phyloP scores from a whole-genome alignment of 768 basidiomycete genomes.

The Leccinum sublutescens region DNA sequence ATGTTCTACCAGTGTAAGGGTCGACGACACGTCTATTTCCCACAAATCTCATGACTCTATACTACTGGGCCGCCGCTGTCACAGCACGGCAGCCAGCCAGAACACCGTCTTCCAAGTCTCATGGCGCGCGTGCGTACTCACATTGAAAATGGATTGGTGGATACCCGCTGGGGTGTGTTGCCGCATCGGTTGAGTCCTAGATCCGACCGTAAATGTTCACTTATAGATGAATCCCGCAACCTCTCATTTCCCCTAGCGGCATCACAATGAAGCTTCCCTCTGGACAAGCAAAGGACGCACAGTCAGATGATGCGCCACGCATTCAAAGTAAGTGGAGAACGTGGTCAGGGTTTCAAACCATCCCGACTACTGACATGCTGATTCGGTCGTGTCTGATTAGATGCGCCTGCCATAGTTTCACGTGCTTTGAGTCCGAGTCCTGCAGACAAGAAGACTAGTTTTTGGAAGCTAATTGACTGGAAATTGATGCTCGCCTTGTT shows the following conservation, averaged over 20 bases:
- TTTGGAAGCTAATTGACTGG: constrained; percentile 31
- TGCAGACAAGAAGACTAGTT: constrained; percentile 13
- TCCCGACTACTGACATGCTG: not conserved
- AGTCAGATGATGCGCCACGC: not conserved
- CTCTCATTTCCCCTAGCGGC: not conserved
- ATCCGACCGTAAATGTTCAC: not conserved
- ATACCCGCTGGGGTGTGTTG: not conserved
- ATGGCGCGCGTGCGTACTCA: not conserved
- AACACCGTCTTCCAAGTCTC: not conserved
- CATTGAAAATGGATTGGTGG: not conserved
- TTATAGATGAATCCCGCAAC: not conserved
- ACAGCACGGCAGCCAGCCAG: not conserved
- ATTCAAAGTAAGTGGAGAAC: constrained; percentile 7
- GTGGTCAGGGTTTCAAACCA: not conserved
- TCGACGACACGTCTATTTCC: not conserved
- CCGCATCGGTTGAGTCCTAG: no score
- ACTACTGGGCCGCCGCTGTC: not conserved
- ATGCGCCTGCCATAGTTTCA: not conserved
- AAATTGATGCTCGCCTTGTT: constrained; percentile 35
- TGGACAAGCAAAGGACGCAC: constrained; percentile 3
- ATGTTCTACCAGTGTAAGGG: not conserved
- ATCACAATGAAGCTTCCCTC: constrained; percentile 12
- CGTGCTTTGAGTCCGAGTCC: not conserved
- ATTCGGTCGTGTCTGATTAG: constrained; percentile 1
- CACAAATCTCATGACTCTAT: not conserved